Percentiles rank a stretch among this genome's conserved stretches.
phyloP scores from a whole-genome alignment of 2,329 filamentous ascomycete species.

The Harringtonia lauricola region DNA sequence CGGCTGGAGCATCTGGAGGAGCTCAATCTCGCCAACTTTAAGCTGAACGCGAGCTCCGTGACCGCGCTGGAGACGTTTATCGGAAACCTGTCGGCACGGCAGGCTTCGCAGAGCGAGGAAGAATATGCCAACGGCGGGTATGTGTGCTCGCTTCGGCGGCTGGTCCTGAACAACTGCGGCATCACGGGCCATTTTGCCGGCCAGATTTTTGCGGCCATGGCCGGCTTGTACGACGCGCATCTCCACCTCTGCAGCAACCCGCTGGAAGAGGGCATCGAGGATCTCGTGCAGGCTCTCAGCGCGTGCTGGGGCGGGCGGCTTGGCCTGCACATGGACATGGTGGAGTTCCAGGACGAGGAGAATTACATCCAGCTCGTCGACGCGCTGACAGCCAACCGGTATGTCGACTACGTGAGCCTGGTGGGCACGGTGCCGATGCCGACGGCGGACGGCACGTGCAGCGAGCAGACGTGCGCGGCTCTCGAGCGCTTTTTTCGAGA shows the following conservation, averaged over 20 bases:
- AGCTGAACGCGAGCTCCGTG: slow-evolving; percentile 30
- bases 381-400: slow-evolving; percentile 36
- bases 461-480: slow-evolving; percentile 33
- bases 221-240: slow-evolving; percentile 33
- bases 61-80: slow-evolving; percentile 35
- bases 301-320: slow-evolving; percentile 33
- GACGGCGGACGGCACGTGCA: slow-evolving; percentile 21
- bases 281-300: slow-evolving; percentile 36
- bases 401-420: slow-evolving; percentile 40
- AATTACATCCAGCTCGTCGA: slow-evolving; percentile 40
- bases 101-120: background rate
- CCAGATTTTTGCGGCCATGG: slow-evolving; percentile 36
- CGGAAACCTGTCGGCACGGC: slow-evolving; percentile 7
- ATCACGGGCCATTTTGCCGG: slow-evolving; percentile 39
- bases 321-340: slow-evolving; percentile 42
- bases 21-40: slow-evolving; percentile 42
- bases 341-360: slow-evolving; percentile 41
- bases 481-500: slow-evolving; percentile 39
- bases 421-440: slow-evolving; percentile 39
- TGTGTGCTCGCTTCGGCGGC: slow-evolving; percentile 18
- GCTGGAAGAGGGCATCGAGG: slow-evolving; percentile 39
- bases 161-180: slow-evolving; percentile 40
- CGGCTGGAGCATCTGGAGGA: slow-evolving; percentile 37
- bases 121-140: slow-evolving; percentile 2
- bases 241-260: slow-evolving; percentile 40